phyloP scores from a whole-genome alignment of 257 asterid genomes.

The Galeopsis tetrahit region DNA sequence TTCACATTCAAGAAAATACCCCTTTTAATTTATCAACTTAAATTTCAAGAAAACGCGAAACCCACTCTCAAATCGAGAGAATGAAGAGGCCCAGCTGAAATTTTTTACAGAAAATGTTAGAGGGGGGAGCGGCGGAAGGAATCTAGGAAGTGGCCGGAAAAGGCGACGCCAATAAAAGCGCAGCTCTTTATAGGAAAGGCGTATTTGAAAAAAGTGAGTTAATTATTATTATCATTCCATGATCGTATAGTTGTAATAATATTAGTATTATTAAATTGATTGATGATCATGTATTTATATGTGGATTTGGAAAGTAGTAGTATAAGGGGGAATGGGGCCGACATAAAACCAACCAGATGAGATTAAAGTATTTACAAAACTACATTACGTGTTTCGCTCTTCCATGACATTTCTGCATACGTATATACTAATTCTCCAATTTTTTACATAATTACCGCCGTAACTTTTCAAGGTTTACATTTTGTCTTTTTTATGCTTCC shows the following conservation, averaged over 20 bases:
- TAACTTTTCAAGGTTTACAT: too few species aligned
- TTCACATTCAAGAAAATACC: conserved; percentile 28
- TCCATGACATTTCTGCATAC: conserved; percentile 38
- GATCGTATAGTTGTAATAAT: conserved; percentile 27
- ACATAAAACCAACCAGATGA: conserved; percentile 51
- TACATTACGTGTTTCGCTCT: conserved; percentile 62
- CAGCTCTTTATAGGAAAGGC: conserved; percentile 41
- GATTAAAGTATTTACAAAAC: conserved; percentile 43
- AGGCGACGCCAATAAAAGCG: conserved; percentile 47
- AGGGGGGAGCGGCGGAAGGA: conserved; percentile 44
- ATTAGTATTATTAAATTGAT: conserved; percentile 25
- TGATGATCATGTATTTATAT: conserved; percentile 11
- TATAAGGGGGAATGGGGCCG: conserved; percentile 36
- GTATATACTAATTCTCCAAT: conserved; percentile 7
- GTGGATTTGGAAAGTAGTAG: background rate
- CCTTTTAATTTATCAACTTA: conserved; percentile 2
- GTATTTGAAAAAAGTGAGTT: conserved; percentile 19
- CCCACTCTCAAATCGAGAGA: conserved; percentile 22
- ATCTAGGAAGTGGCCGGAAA: conserved; percentile 72
- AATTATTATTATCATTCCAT: conserved; percentile 19
- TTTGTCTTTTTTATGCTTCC: too few species aligned
- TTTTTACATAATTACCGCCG: background rate
- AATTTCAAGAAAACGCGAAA: conserved; percentile 31
- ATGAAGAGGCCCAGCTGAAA: conserved; percentile 37
- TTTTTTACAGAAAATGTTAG: conserved; percentile 48